Evolutionary conservation across 1,284 basidiomycete genomes (phyloP).

Genomic region (Ustilago xerochloae): DNA sequence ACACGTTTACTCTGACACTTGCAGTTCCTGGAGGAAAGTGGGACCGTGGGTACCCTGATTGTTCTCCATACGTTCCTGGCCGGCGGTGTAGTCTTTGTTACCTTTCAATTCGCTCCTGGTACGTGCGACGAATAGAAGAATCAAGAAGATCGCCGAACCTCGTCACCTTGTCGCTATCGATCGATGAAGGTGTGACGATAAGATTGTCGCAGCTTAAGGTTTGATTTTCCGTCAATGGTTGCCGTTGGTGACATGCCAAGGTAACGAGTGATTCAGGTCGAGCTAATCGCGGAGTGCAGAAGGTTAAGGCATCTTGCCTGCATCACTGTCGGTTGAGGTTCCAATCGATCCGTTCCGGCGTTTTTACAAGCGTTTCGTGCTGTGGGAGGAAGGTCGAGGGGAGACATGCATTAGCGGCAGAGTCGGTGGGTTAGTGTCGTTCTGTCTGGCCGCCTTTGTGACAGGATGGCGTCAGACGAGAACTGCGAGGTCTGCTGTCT

Average conservation of each 20-base stretch:
- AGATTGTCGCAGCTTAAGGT: background rate
- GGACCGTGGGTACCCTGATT: no score
- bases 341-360: conserved; percentile 5
- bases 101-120: background rate
- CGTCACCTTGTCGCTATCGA: background rate
- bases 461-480: no score
- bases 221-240: background rate
- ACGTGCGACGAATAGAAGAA: background rate
- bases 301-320: no score
- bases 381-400: background rate
- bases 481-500: no score
- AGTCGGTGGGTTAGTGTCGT: no score
- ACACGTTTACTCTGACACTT: no score
- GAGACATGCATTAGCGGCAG: background rate
- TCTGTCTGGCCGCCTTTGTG: no score
- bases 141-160: background rate
- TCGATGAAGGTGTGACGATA: background rate
- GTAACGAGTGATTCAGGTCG: background rate
- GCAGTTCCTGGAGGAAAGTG: no score
- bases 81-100: background rate
- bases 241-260: background rate
- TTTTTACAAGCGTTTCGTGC: no score
- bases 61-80: no score
- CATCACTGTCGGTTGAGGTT: background rate
- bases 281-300: background rate